Evolutionary conservation across 1,284 basidiomycete genomes (phyloP), one percentile per base, ranked within the genome.

Genomic region (Naganishia liquefaciens): DNA sequence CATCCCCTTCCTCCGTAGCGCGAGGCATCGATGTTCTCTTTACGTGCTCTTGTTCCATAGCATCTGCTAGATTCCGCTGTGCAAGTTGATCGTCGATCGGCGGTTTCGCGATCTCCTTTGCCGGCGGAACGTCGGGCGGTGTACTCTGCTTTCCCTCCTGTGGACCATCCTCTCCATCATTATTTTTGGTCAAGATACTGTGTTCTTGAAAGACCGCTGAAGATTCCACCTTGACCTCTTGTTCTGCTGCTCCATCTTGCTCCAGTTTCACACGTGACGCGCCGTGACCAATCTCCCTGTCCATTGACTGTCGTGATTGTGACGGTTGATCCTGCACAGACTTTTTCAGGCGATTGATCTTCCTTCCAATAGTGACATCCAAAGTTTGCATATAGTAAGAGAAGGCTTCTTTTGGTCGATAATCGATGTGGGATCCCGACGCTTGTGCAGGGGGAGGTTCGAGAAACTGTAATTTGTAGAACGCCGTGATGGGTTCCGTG

Each of bases 401-500:
- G 70, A 79, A 79, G 1, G 77, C 78, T n/a, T 77, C 77, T 68
- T 60, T 79, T 74, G 57, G 66, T 75, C 75, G 27, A 75, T 75
- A 62, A 23, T 50, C 52, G 17, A 37, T 53, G 19, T 40, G 62
- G 25, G 53, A 37, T 4, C 61, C 61, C 27, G 63, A 64, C 44
- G 63, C 25, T 17, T 54, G 42, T n/a, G 46, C 46, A 6, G 50
- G 55, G 23, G 57, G 49, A 46, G 65, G 54, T 39, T 63, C 65
- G 49, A 58, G 62, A 33, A 79, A 79, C 65, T 79, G 78, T 6
- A 79, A 71, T 71, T 79, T 79, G 72, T 79, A 79, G 66, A 75
- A 79, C 6, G 78, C 78, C 6, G 76, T 75, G 54, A 75, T 77
- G 17, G 78, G 78, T 62, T 78, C 77, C 7, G 76, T 79, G 66